Percentiles rank a stretch among this genome's conserved stretches.
phyloP scores from a whole-genome alignment of 441 rosid genomes.

The Euphorbia celastroides region DNA sequence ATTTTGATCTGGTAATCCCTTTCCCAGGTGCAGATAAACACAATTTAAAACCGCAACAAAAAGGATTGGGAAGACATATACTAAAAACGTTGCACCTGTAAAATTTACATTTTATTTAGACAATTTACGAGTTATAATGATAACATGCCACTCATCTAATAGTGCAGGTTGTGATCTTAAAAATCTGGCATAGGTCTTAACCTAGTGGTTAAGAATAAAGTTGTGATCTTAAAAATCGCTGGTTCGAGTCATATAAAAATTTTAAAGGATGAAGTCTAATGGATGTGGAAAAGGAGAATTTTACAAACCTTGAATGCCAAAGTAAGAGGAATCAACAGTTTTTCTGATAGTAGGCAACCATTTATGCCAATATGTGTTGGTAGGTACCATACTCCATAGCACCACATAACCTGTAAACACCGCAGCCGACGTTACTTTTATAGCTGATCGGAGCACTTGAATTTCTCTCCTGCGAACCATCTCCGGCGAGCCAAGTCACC shows the following conservation, averaged over 20 bases:
- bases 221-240: no score
- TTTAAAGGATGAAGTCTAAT: no score
- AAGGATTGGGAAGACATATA: constrained; percentile 38
- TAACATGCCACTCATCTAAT: no score
- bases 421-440: constrained; percentile 16
- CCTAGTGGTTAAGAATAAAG: no score
- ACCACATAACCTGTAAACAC: constrained; percentile 35
- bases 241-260: no score
- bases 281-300: no score
- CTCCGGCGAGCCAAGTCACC: neutral
- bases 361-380: constrained; percentile 18
- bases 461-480: constrained; percentile 9
- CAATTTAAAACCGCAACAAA: constrained; percentile 45
- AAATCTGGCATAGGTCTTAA: no score
- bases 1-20: constrained; percentile 9
- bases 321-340: constrained; percentile 24
- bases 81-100: constrained; percentile 30
- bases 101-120: no score
- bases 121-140: no score
- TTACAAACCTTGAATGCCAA: constrained; percentile 35
- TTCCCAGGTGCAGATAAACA: constrained; percentile 38
- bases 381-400: constrained; percentile 45
- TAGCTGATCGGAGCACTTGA: constrained; percentile 1
- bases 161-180: no score
- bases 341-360: constrained; percentile 24